Base-by-base conservation (phyloP, 768 basidiomycete species). In the Sarcodon aspratus region DNA sequence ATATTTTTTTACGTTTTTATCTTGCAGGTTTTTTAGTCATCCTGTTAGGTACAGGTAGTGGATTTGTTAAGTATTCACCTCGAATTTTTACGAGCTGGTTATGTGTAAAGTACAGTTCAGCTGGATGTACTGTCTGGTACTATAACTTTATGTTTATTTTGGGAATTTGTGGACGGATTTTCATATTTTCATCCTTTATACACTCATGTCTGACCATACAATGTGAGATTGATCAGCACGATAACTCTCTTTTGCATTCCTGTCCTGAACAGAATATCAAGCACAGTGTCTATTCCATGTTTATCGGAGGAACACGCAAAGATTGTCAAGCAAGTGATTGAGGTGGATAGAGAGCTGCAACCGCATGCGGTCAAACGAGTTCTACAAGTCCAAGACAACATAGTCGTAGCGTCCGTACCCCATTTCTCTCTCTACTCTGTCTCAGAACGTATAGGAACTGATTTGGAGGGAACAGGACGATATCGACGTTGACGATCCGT, bases 331-430 rank as follows among this genome's bases (percentile, higher is more conserved):
- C 79, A 82, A 63, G 82, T 78, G 52, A 86, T 96, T 59, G 81
- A 86, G 52, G 92, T 96, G 33, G 92, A 96, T 64, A 67, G 72
- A 15, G 92, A 94, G 64, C 71, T 93, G 36, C 88, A 94, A 56
- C 79, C 80, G 3, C 75, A 84, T 42, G 82, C 83, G 9, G 91
- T 95, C 18, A 79, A 80, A 60, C 74, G 90, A 52, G 72, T 68
- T n/a, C 62, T 95, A 38, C 65, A 64, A 0, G 76, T 89, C 1
- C 78, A 89, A 42, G 81, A 72, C 35, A 71, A 83, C 47, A 70
- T 77, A 3, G 70, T 96, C 35, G 69, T 87, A 31, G 89, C 81
- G 92, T 96, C 64, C 51, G 88, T 74, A 12, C 21, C 36, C 11
- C 17, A 27, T 27, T 31, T 7, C 45, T 27, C 42, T 40, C 31